These are phyloP conservation scores for Kazachstania martiniae DNA, from an alignment of 805 yeast species.

Conservation along the genomic window DNA sequence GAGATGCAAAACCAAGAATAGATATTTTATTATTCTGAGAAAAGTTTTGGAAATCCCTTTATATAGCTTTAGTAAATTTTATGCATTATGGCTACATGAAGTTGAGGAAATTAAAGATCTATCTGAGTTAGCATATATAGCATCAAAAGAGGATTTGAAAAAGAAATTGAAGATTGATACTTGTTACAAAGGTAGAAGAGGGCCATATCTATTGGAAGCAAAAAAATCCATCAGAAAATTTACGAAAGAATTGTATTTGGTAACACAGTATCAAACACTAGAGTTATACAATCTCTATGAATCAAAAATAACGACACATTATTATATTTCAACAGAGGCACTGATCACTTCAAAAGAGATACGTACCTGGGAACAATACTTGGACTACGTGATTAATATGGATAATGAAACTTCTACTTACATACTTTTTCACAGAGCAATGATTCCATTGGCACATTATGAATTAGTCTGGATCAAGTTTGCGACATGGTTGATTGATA, in stretches of 20 bases:
- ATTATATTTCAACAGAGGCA: conserved; percentile 20
- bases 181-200: conserved; percentile 17
- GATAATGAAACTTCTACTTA: conserved; percentile 13
- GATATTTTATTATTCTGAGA: conserved; percentile 20
- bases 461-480: conserved; percentile 25
- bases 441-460: conserved; percentile 22
- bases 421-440: conserved; percentile 25
- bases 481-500: conserved; percentile 21
- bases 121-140: conserved; percentile 15
- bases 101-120: conserved; percentile 22
- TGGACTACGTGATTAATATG: conserved; percentile 18
- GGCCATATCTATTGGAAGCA: conserved; percentile 27
- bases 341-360: conserved; percentile 17
- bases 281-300: conserved; percentile 24
- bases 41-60: conserved; percentile 24
- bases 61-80: conserved; percentile 24
- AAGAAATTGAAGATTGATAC: conserved; percentile 17
- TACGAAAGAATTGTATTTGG: conserved; percentile 24
- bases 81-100: conserved; percentile 22
- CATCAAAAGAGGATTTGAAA: conserved; percentile 15
- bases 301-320: conserved; percentile 19
- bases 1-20: conserved; percentile 13
- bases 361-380: conserved; percentile 19
- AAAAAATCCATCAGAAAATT: conserved; percentile 21
- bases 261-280: conserved; percentile 21